Evolutionary conservation across 106 monocot genomes (phyloP).

Genomic region (Dendrobium catenatum): DNA sequence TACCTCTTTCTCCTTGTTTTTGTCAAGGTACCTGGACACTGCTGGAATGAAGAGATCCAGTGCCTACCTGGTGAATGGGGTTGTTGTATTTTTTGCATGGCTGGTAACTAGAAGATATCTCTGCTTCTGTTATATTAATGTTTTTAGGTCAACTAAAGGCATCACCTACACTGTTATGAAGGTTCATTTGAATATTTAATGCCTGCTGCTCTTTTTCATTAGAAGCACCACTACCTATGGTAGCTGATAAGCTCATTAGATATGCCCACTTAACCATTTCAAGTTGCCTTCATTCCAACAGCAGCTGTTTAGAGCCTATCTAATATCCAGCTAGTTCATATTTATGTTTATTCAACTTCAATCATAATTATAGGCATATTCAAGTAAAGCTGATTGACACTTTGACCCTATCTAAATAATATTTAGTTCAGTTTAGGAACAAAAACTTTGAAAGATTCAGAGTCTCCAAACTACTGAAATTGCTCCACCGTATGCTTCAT

Average conservation of each 20-base stretch:
- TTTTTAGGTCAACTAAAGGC: background rate
- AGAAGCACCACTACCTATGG: background rate
- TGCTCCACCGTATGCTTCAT: too few relatives aligned
- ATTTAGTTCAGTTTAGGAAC: too few relatives aligned
- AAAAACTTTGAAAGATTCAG: too few relatives aligned
- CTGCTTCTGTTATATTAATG: background rate
- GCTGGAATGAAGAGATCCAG: conserved; percentile 80
- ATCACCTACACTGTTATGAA: background rate
- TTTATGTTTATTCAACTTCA: too few relatives aligned
- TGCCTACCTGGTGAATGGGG: conserved; percentile 73
- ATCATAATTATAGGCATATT: too few relatives aligned
- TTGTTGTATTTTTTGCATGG: conserved; percentile 77
- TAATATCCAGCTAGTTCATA: too few relatives aligned
- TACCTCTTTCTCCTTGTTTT: conserved; percentile 8
- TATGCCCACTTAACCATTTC: background rate
- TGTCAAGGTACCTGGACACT: conserved; percentile 80
- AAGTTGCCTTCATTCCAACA: background rate
- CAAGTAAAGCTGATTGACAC: too few relatives aligned
- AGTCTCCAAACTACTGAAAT: too few relatives aligned
- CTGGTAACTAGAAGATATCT: conserved; percentile 38
- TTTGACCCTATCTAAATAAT: too few relatives aligned
- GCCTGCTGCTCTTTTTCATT: background rate
- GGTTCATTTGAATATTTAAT: background rate
- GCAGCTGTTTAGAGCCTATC: too few relatives aligned
- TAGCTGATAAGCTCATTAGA: too few relatives aligned